These are phyloP conservation scores for Pouteria glomerata DNA, from an alignment of 148 eudicot genomes.

Conservation along the genomic window DNA sequence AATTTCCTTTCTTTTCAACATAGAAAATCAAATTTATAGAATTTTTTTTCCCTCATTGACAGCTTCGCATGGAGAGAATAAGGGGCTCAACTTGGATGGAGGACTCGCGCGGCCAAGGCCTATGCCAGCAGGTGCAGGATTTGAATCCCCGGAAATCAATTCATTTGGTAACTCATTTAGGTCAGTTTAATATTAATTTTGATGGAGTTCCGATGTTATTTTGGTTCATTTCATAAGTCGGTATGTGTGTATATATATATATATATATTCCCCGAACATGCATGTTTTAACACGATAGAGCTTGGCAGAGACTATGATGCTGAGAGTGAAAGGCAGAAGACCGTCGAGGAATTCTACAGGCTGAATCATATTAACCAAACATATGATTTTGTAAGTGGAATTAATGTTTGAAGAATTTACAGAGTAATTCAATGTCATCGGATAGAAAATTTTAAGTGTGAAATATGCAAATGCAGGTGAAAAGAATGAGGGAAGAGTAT, in stretches of 20 bases:
- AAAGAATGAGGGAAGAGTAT: constrained; percentile 69
- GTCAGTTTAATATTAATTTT: not conserved
- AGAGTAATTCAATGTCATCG: no score
- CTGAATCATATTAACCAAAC: constrained; percentile 1
- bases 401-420: not conserved
- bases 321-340: not conserved
- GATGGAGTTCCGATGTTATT: not conserved
- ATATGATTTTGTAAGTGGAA: not conserved
- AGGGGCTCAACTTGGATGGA: not conserved
- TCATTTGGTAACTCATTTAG: not conserved
- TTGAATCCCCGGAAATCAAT: not conserved
- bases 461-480: no score
- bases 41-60: no score
- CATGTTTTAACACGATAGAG: not conserved
- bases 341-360: not conserved
- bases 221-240: not conserved
- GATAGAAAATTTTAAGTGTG: no score
- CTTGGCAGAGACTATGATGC: not conserved
- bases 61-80: no score
- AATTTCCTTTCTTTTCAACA: not conserved
- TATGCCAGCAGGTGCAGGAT: not conserved
- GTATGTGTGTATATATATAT: not conserved
- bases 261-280: no score
- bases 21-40: no score
- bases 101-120: not conserved